A percentile compares a stretch with the other conserved stretches of the same genome.
Evolutionary conservation across 345 rosid genomes (phyloP).

Genomic region (Anacardium occidentale): DNA sequence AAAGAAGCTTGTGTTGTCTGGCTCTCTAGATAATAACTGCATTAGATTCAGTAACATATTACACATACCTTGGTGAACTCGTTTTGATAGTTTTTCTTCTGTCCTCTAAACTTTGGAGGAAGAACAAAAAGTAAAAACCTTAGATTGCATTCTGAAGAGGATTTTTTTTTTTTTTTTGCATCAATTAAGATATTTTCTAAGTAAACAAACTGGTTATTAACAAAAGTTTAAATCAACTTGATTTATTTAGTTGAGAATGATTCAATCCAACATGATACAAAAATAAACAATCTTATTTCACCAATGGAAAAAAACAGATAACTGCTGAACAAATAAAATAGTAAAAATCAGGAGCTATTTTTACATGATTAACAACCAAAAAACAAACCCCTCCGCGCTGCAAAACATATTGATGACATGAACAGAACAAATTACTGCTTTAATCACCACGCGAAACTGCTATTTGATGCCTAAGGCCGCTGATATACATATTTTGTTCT

Average conservation of each 20-base stretch:
- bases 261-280: slow-evolving; percentile 5
- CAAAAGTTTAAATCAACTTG: slow-evolving; percentile 15
- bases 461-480: slow-evolving; percentile 48
- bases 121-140: too few species aligned
- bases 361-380: slow-evolving; percentile 16
- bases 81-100: too few species aligned
- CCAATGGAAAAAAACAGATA: slow-evolving; percentile 13
- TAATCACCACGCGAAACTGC: not conserved
- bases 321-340: not conserved
- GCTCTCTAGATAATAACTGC: too few species aligned
- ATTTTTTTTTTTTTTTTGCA: too few species aligned
- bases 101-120: too few species aligned
- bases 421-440: not conserved
- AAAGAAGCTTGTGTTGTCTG: too few species aligned
- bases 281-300: slow-evolving; percentile 7
- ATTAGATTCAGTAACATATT: too few species aligned
- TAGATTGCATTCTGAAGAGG: too few species aligned
- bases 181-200: too few species aligned
- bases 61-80: too few species aligned
- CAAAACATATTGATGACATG: not conserved
- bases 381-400: slow-evolving; percentile 11
- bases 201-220: not conserved
- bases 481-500: slow-evolving; percentile 84
- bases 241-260: slow-evolving; percentile 16
- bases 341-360: slow-evolving; percentile 19